These are phyloP conservation scores for Bruguiera parviflora DNA, from an alignment of 345 rosid genomes.

Conservation along the genomic window DNA sequence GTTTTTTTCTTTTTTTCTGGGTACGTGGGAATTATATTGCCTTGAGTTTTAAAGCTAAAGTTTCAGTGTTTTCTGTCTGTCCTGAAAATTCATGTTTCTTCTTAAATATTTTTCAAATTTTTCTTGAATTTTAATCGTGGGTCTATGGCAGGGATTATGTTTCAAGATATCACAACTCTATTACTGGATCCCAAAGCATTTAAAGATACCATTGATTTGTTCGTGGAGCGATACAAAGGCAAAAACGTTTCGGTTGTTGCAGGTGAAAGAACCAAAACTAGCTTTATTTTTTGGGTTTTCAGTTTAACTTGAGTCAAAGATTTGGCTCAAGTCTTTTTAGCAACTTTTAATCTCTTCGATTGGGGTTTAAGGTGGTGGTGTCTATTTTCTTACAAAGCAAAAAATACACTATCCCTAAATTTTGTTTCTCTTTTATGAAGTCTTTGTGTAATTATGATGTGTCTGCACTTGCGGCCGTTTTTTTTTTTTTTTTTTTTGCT, in stretches of 20 bases:
- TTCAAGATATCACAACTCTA: constrained; percentile 92
- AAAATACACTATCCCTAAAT: constrained; percentile 29
- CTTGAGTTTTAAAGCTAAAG: too few relatives aligned
- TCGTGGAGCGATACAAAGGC: constrained; percentile 86
- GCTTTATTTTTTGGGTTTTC: not conserved
- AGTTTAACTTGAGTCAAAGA: constrained; percentile 12
- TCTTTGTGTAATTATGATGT: constrained; percentile 17
- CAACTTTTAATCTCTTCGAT: constrained; percentile 24
- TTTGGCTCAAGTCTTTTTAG: constrained; percentile 19
- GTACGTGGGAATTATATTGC: too few relatives aligned
- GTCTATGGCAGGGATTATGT: constrained; percentile 73
- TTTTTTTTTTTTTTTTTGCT: not conserved
- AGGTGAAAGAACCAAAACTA: constrained; percentile 41
- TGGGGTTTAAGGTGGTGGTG: constrained; percentile 34
- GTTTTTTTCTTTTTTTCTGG: not conserved
- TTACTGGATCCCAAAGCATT: constrained; percentile 82
- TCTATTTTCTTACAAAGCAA: constrained; percentile 22
- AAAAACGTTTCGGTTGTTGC: constrained; percentile 92
- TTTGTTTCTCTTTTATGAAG: constrained; percentile 38
- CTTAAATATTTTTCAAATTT: not conserved
- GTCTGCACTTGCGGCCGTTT: not conserved
- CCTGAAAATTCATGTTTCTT: not conserved
- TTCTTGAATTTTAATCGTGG: not conserved
- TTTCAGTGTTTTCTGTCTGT: not conserved
- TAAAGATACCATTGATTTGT: constrained; percentile 85